phyloP scores from a whole-genome alignment of 1,284 basidiomycete genomes.

The Amylostereum areolatum region DNA sequence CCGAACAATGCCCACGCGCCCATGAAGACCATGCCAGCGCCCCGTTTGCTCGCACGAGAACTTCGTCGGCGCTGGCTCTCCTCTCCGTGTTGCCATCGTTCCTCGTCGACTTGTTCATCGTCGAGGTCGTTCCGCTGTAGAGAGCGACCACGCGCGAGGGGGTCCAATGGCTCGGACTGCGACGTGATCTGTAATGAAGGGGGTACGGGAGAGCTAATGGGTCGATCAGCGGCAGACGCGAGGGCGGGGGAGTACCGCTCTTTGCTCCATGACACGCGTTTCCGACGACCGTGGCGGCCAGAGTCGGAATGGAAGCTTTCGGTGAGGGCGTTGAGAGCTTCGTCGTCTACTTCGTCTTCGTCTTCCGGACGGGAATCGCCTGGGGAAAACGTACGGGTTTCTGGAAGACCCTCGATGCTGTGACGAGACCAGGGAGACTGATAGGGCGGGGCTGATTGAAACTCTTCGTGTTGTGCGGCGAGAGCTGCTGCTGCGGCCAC shows the following conservation, averaged over 20 bases:
- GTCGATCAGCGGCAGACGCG: conserved; percentile 20
- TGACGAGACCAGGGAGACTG: conserved; percentile 21
- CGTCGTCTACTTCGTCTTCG: conserved; percentile 47
- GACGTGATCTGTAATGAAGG: conserved; percentile 26
- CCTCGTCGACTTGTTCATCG: conserved; percentile 12
- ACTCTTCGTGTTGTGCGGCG: conserved; percentile 51
- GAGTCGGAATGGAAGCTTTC: conserved; percentile 72
- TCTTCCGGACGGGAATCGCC: conserved; percentile 27
- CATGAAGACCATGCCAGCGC: conserved; percentile 69
- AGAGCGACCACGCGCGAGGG: conserved; percentile 38
- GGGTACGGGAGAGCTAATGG: conserved; percentile 22
- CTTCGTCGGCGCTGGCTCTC: conserved; percentile 22
- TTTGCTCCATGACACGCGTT: conserved; percentile 61
- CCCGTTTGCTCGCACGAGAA: conserved; percentile 56
- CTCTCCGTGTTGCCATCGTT: conserved; percentile 17
- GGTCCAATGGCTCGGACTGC: conserved; percentile 18
- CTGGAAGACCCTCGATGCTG: conserved; percentile 14
- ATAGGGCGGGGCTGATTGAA: conserved; percentile 1
- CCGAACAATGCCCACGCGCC: conserved; percentile 66
- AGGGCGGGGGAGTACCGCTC: conserved; percentile 41
- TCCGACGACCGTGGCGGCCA: conserved; percentile 37
- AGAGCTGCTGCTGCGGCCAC: conserved; percentile 62
- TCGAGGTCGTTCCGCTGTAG: conserved; percentile 26
- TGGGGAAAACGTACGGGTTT: conserved; percentile 10
- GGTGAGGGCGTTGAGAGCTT: conserved; percentile 45